Percentiles rank a stretch among this genome's conserved stretches.
phyloP scores from a whole-genome alignment of 2,329 filamentous ascomycete genomes.

The Chrysoporthe puriensis region DNA sequence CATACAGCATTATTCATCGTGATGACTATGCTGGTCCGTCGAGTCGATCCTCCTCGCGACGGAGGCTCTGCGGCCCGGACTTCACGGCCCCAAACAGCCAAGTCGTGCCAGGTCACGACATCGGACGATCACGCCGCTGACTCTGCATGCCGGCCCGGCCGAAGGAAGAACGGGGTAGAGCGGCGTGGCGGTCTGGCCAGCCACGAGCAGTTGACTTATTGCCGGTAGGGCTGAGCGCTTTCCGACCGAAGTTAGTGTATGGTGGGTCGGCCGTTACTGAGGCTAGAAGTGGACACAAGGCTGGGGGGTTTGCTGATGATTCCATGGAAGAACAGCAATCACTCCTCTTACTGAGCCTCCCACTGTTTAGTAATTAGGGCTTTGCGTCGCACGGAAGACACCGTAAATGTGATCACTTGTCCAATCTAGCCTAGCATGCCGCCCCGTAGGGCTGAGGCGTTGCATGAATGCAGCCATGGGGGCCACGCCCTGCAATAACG shows the following conservation, averaged over 20 bases:
- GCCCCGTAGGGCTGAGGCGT: slow-evolving; percentile 8
- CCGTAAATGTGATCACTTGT: background rate
- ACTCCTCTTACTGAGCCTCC: background rate
- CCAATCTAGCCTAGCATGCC: background rate
- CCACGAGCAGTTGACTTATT: background rate
- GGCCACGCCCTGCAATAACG: background rate
- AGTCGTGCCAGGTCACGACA: background rate
- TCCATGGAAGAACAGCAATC: background rate
- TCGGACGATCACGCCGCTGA: slow-evolving; percentile 17
- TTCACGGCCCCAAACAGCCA: background rate
- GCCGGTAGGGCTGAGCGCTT: background rate
- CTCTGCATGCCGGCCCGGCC: slow-evolving; percentile 11
- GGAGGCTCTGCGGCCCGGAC: slow-evolving; percentile 13
- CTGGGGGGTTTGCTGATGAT: background rate
- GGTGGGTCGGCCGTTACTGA: background rate
- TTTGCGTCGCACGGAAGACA: too few species aligned
- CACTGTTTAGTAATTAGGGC: background rate
- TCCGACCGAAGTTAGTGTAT: background rate
- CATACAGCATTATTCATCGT: background rate
- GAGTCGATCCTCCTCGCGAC: background rate
- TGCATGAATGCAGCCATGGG: background rate
- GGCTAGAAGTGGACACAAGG: background rate
- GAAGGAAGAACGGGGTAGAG: background rate
- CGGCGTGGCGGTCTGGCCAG: background rate
- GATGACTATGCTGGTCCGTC: background rate